A percentile compares a stretch with the other conserved stretches of the same genome.
Conservation (phyloP, 176 grass and related monocot genomes). For the Phragmites australis region DNA sequence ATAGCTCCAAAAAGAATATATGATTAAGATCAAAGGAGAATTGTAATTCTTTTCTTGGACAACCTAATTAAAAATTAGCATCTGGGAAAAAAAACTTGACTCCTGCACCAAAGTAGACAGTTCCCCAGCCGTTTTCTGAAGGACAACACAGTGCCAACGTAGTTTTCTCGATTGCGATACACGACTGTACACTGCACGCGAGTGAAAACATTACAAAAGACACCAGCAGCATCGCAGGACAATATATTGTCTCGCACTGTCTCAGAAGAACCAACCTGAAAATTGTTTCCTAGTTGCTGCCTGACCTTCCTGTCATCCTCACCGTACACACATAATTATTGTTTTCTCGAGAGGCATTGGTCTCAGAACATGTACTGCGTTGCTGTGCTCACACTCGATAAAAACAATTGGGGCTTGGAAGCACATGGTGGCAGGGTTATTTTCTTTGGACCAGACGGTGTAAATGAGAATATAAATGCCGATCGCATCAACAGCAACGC, state of each 20-base stretch:
- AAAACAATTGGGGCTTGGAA: neutral
- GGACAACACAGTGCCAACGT: neutral
- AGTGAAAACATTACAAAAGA: neutral
- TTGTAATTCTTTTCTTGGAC: neutral
- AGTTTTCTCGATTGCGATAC: conserved; percentile 8
- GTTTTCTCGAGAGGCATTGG: neutral
- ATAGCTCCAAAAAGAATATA: neutral
- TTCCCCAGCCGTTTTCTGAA: conserved; percentile 3
- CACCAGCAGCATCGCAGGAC: neutral
- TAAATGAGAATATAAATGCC: neutral
- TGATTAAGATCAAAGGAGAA: neutral
- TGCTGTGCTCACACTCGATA: conserved; percentile 1
- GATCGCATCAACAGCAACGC: conserved; percentile 25
- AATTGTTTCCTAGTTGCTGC: conserved; percentile 7
- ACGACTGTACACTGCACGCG: neutral
- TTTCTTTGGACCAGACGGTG: neutral
- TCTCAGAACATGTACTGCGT: neutral
- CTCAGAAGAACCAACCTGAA: neutral
- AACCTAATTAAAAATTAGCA: neutral
- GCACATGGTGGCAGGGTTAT: neutral
- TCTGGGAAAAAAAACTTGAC: neutral
- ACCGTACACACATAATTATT: neutral
- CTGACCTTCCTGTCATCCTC: neutral
- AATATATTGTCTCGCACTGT: neutral
- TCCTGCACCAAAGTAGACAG: neutral